phyloP scores from a whole-genome alignment of 306 rosid species.

The Purshia tridentata region DNA sequence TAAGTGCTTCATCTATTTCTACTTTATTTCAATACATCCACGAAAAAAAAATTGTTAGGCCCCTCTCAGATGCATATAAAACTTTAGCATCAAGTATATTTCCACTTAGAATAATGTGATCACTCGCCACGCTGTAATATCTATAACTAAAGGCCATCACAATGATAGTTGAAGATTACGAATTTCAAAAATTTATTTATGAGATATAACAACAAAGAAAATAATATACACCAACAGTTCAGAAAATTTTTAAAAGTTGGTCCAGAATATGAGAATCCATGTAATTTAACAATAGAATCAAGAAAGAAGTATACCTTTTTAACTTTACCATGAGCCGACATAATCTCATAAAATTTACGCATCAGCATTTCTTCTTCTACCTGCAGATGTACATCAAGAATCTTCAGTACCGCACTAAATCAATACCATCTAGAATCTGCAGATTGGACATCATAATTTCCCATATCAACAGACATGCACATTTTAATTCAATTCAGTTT shows the following conservation, averaged over 20 bases:
- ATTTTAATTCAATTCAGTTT: neutral
- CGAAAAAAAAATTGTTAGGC: neutral
- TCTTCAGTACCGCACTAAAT: neutral
- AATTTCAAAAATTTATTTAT: neutral
- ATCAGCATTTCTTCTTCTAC: constrained; percentile 64
- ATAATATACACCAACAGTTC: neutral
- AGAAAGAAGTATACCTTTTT: constrained; percentile 27
- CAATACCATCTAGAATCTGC: neutral
- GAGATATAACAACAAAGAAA: neutral
- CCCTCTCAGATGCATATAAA: neutral
- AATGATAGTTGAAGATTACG: neutral
- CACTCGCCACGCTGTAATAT: neutral
- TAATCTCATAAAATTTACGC: constrained; percentile 50
- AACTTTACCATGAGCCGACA: constrained; percentile 39
- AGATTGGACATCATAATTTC: neutral
- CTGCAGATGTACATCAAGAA: constrained; percentile 27
- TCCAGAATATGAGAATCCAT: neutral
- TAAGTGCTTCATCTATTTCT: neutral
- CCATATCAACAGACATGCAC: neutral
- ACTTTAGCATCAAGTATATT: neutral
- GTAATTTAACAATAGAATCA: neutral
- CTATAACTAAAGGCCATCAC: neutral
- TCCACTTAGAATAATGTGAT: neutral
- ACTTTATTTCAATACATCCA: neutral
- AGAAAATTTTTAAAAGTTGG: neutral